Base-by-base conservation (phyloP, 345 rosid genomes). In the Eucalyptus sp. region DNA sequence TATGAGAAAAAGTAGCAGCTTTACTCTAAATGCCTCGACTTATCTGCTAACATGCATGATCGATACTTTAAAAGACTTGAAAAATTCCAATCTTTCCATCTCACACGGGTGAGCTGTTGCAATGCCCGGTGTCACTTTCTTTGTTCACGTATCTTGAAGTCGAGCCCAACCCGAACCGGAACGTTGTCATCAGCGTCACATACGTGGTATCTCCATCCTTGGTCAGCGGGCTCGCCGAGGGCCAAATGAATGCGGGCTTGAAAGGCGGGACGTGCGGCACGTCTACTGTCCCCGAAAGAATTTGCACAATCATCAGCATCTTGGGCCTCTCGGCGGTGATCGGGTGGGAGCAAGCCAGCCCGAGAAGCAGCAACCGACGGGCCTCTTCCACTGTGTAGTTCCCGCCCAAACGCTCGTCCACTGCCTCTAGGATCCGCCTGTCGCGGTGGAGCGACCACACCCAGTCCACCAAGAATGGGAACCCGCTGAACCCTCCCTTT, bases 201-300 rank as follows among this genome's bases (percentile, higher is more conserved):
- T 86, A 90, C 2, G 90, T 51, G 8, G 90, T 85, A 52, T 81
- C 44, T 27, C 48, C 91, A 31, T 79, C 62, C 31, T 50, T 76
- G 80, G 89, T 66, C 89, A 27, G 17, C 25, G 76, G 89, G 10
- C 83, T 87, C 84, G 7, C 50, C 51, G 87, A 33, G 15, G 90
- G 91, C 97, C 95, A 95, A 22, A 93, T 86, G 20, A 94, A 95
- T 4, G 94, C 90, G 2, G 95, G 95, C 90, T 92, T 94, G 66
- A 93, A 91, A 3, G 93, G 93, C 1, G 94, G 94, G 13, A 94
- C 92, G 24, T 6, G 46, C 18, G 95, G 95, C 79, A 56, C 87
- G 1, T 90, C 80, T 87, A 92, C 90, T 4, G 94, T 62, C 25
- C 94, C 93, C 4, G 92, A 86, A 41, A 93, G 49, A 17, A 94